phyloP scores from a whole-genome alignment of 2,329 filamentous ascomycete species.

The Dichotomopilus funicola region DNA sequence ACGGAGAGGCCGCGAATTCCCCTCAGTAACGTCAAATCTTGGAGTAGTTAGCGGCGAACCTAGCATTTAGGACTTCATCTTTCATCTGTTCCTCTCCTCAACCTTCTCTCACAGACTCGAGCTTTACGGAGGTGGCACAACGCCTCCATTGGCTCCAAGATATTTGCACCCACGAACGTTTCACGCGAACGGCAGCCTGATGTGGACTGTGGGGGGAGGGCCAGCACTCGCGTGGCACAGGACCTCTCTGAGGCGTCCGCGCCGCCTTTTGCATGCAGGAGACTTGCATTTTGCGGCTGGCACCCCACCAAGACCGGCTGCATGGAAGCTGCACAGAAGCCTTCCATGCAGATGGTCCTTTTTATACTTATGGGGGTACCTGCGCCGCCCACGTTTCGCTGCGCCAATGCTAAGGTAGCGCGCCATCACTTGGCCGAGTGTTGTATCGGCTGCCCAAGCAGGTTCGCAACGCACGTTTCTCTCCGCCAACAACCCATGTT shows the following conservation, averaged over 20 bases:
- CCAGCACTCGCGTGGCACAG: conserved; percentile 3
- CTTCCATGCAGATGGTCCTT: conserved; percentile 11
- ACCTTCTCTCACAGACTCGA: neutral
- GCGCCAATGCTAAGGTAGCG: neutral
- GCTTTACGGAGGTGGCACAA: neutral
- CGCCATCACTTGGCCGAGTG: neutral
- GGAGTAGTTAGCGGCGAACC: neutral
- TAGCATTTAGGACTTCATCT: neutral
- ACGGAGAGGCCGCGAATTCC: too few species aligned
- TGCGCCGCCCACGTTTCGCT: neutral
- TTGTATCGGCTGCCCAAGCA: neutral
- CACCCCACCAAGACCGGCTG: neutral
- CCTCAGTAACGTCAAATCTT: too few species aligned
- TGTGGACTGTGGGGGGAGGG: neutral
- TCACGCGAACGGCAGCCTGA: conserved; percentile 5
- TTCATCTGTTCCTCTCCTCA: neutral
- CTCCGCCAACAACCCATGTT: neutral
- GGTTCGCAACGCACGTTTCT: too few species aligned
- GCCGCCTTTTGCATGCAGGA: conserved; percentile 11
- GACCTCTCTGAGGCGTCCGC: neutral
- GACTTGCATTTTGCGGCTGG: neutral
- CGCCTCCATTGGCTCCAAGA: neutral
- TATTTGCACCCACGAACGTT: neutral
- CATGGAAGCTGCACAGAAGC: conserved; percentile 14
- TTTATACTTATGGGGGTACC: conserved; percentile 20